Percentiles rank a stretch among this genome's conserved stretches.
Evolutionary conservation across 1,284 basidiomycete genomes (phyloP).

Genomic region (Flammula alnicola): DNA sequence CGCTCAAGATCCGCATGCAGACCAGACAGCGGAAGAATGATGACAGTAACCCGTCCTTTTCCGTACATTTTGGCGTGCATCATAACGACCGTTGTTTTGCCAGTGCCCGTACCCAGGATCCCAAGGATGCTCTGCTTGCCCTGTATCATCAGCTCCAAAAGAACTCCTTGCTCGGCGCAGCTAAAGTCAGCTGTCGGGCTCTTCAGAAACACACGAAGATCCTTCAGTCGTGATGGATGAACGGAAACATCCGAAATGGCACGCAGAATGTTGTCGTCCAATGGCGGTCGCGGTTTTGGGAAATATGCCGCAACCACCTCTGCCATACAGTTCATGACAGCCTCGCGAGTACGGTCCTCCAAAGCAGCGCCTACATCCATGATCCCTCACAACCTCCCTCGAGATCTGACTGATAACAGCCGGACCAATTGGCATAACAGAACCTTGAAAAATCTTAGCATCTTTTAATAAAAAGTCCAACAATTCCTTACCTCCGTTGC

Average conservation of each 20-base stretch:
- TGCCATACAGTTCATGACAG: conserved; percentile 2
- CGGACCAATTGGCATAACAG: not conserved
- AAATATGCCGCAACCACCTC: not conserved
- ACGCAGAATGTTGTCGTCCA: not conserved
- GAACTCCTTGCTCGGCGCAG: conserved; percentile 10
- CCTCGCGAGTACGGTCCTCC: not conserved
- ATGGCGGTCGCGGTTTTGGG: not conserved
- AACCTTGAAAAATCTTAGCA: not conserved
- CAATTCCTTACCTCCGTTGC: not conserved
- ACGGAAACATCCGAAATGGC: not conserved
- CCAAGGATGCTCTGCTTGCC: conserved; percentile 10
- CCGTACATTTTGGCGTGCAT: conserved; percentile 9
- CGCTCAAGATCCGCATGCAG: conserved; percentile 11
- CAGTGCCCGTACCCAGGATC: conserved; percentile 5
- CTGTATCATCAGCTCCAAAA: conserved; percentile 8
- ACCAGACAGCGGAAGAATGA: conserved; percentile 9
- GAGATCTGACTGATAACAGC: not conserved
- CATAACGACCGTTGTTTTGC: conserved; percentile 9
- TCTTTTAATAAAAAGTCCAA: not conserved
- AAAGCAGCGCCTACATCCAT: not conserved
- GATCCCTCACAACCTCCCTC: not conserved
- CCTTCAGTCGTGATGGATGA: conserved; percentile 7
- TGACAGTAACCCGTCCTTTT: not conserved
- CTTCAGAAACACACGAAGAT: conserved; percentile 3
- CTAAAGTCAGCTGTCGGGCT: conserved; percentile 1